Evolutionary conservation across 352 stramenopile genomes (phyloP), one percentile per base, ranked within the genome.

Genomic region (Phytophthora crassamura): DNA sequence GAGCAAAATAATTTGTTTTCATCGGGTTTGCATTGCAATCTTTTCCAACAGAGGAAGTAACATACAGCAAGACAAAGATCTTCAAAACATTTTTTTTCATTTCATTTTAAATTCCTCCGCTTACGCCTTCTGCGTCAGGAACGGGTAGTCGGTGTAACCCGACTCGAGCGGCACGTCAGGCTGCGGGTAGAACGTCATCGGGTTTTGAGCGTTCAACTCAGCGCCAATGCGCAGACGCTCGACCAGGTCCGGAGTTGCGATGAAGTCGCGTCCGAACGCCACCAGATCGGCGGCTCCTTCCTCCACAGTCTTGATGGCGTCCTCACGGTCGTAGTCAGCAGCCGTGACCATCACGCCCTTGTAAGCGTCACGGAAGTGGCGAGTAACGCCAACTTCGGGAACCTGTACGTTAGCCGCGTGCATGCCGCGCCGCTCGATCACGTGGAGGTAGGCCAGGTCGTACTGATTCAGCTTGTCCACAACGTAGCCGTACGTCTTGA

Each of bases 231-330:
- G 49, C 22, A 88, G 56, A 5, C 77, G 64, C 20, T 76, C 40
- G 14, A 82, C 72, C 16, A 88, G 53, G 41, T 86, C 75, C 1
- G 79, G 79, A 47, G 73, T 88, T n/a, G 77, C 66, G 33, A 87
- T 86, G 64, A 83, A 88, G 55, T 72, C 59, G 4, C 65, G 49
- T 15, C 79, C 77, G 41, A 78, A 87, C 0, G 74, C 77, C 7
- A 88, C 68, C 6, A 75, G 57, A 39, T 88, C 77, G 25, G 64
- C 72, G 4, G 53, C 20, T 2, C 72, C 76, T 28, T 75, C 59
- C 18, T 74, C 59, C 6, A 89, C 59, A 0, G 66, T 70, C 33
- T 69, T 57, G 2, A 72, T 9, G 3, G 68, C 80, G 15, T 75
- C 63, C 2, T 69, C 59, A 12, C 55, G 58, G 25, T 68, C 63